Base-by-base conservation (phyloP, 257 asterid genomes). In the Solanum dulcamara region DNA sequence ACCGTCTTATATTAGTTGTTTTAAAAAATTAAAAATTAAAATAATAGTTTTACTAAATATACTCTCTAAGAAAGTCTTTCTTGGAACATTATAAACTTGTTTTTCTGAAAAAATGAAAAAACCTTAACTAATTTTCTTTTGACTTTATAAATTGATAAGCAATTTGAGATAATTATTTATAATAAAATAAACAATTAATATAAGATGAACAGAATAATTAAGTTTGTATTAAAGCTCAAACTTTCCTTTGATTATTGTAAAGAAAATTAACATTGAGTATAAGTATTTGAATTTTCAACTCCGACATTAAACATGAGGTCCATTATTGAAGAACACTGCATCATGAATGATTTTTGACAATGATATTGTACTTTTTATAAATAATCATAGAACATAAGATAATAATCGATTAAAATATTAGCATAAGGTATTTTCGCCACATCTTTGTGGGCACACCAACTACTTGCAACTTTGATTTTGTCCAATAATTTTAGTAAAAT, bases 21-120 rank as follows among this genome's bases (percentile, higher is more conserved):
- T 2, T 53, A 0, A 18, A 6, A 53, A 53, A 7, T 18, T 18
- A 20, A 3, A 53, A 18, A 18, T 53, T 18, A 53, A 1, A 50
- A 50, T 4, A 0, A 53, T 18, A 7, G 18, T 13, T 48, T 48
- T 13, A 48, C 1, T 10, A 42, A 42, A 10, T 42, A 9, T 42
- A 10, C n/a, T 42, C 3, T 0, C 1, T 0, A 42, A 0, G 1
- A 2, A 9, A 42, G n/a, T n/a, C 3, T 10, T 10, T 10, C 3
- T 42, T 48, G 2, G 7, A 48, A 14, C 7, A 13, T 48, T 14
- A 14, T 48, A 48, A 46, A 12, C 6, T 46, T 46, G 12, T 53
- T 20, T 53, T 20, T 0, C 26, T 53, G n/a, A 4, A 7, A n/a
- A 55, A 7, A 55, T 33, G 3, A 50, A 5, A 50, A 42, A 50